Percentiles rank a stretch among this genome's conserved stretches.
Conservation (phyloP, 1,139 yeast genomes). For the Taphrina confusa region DNA sequence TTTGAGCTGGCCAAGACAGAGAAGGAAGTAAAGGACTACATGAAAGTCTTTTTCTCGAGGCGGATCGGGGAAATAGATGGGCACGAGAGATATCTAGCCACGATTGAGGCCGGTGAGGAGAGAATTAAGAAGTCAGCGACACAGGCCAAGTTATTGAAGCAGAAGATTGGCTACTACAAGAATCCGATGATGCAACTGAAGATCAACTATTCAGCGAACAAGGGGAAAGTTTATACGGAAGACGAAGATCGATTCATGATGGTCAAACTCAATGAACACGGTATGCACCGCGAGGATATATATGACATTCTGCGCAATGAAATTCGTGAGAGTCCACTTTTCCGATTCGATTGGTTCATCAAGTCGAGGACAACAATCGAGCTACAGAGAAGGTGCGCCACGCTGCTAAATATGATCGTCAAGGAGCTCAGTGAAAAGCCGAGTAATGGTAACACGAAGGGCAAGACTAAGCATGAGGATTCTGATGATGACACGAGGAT, state of each 20-base stretch:
- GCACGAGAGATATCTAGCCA: conserved; percentile 77
- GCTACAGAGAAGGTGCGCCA: conserved; percentile 75
- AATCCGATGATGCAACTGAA: conserved; percentile 76
- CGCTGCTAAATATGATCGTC: conserved; percentile 73
- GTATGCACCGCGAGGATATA: conserved; percentile 68
- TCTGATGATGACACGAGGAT: conserved; percentile 19
- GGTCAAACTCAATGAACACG: conserved; percentile 70
- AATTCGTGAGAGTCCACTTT: conserved; percentile 68
- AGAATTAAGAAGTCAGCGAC: conserved; percentile 62
- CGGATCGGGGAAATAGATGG: conserved; percentile 76
- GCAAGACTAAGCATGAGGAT: conserved; percentile 15
- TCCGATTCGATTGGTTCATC: conserved; percentile 88
- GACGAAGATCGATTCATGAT: conserved; percentile 83
- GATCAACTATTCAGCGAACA: conserved; percentile 77
- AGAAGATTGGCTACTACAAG: conserved; percentile 62
- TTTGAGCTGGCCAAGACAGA: conserved; percentile 62
- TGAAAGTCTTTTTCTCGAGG: conserved; percentile 67
- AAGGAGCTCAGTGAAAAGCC: conserved; percentile 53
- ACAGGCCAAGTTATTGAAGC: conserved; percentile 66
- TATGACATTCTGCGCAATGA: conserved; percentile 78
- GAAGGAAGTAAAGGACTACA: conserved; percentile 70
- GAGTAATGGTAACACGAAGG: neutral
- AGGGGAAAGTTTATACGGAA: conserved; percentile 80
- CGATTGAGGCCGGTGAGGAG: conserved; percentile 85
- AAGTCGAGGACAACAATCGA: conserved; percentile 83